Evolutionary conservation across 352 stramenopile species (phyloP), one percentile per base, ranked within the genome.

Genomic region (Phytophthora hybrid): DNA sequence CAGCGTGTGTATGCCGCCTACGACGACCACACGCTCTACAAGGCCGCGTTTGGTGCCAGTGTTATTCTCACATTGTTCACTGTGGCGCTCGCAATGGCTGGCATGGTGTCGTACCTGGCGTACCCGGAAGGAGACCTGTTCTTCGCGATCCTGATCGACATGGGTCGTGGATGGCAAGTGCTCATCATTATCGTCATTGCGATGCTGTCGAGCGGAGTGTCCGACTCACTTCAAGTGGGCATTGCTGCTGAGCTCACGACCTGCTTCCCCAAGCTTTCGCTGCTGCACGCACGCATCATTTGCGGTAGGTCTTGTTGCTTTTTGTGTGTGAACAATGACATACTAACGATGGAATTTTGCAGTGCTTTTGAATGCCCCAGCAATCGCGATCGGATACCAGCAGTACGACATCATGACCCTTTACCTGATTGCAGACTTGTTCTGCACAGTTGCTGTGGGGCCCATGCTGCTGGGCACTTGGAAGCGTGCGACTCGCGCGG

Each of bases 141-240:
- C 64, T 92, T 92, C 60, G 73, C 84, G 41, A 90, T 90, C 69
- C 51, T 92, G 29, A 71, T 90, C 31, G 70, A 92, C 72, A 90
- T 92, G 82, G 74, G 76, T 7, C 68, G 66, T 37, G 80, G 78
- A 19, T 92, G 85, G 85, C 79, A 90, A 41, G 77, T 92, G 59
- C 62, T 92, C 4, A 78, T 90, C 2, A 70, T 80, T 3, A 73
- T 92, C 31, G 81, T 92, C 29, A 82, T 92, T 57, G 85, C 83
- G 18, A 83, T 84, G 55, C 79, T 92, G 0, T 31, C 26, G 0
- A 31, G 26, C 26, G 26, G 26, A 31, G 26, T 31, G 26, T 31
- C 26, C 3, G 26, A 31, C 26, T 31, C 26, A 31, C 26, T 31
- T 31, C 26, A 31, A 31, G 26, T 31, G 26, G 26, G 26, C 26